Base-by-base conservation (phyloP, 768 basidiomycete species). In the Erythrobasidium yunnanense region DNA sequence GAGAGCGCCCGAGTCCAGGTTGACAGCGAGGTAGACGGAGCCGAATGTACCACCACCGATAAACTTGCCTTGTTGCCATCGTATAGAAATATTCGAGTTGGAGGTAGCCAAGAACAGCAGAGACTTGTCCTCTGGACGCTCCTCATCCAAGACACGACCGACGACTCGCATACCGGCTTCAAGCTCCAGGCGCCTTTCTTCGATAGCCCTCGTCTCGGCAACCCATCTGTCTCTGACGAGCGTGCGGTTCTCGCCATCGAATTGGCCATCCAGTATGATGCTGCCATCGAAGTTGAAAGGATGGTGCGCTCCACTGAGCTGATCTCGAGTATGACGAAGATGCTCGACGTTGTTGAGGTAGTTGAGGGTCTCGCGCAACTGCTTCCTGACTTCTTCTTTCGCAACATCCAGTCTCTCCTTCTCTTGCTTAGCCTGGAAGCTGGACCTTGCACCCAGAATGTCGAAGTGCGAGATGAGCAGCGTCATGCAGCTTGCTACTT, bases 1-100 rank as follows among this genome's bases (percentile, higher is more conserved):
- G 68, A 96, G 83, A 46, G 87, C 87, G 50, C 92, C 90, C 0
- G 88, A 86, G 74, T 97, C 95, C 62, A 97, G 81, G 75, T 97
- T 97, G 77, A 96, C 87, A 18, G 92, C 95, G 51, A 90, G 83
- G 75, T 97, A 99, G n/a, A 99, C 95, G n/a, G 89, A 93, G 22
- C 95, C 95, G 76, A 95, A 96, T 7, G 95, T 92, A 17, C 95
- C 95, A n/a, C 91, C 85, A 55, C 93, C 95, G 71, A 99, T 96
- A 78, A 96, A 96, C 66, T 87, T 84, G 15, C 93, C 91, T 77
- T 99, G 95, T 75, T 96, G 93, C 95, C 95, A 99, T 42, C 88
- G 84, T 68, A 97, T 86, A 1, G 90, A 88, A 68, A 96, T 90
- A 71, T 93, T 95, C 27, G 90, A 91, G 42, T 85, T 85, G n/a